Evolutionary conservation across 2,329 filamentous ascomycete genomes (phyloP).

Genomic region (Coleophoma cylindrospora): DNA sequence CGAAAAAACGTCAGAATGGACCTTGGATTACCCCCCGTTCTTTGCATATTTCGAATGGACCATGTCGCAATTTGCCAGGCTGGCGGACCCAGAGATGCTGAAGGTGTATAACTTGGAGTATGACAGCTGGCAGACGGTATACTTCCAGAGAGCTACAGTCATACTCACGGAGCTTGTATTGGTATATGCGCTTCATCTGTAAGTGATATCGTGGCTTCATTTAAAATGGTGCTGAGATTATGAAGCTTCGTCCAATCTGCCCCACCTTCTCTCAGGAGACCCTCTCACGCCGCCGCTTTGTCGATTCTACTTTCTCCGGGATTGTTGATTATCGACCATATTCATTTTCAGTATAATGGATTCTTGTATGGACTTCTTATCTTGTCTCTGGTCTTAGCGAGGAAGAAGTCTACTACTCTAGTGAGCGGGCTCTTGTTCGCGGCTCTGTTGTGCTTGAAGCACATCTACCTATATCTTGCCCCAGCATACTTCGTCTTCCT

Average conservation of each 20-base stretch:
- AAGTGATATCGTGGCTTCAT: constrained; percentile 21
- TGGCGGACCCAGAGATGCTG: constrained; percentile 78
- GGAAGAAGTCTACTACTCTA: constrained; percentile 69
- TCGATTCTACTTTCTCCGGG: constrained; percentile 90
- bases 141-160: constrained; percentile 88
- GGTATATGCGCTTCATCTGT: constrained; percentile 76
- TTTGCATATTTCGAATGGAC: constrained; percentile 97
- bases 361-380: constrained; percentile 90
- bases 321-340: constrained; percentile 94
- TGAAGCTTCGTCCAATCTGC: constrained; percentile 70
- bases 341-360: constrained; percentile 99
- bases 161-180: constrained; percentile 80
- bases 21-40: constrained; percentile 96
- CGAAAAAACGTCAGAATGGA: constrained; percentile 99
- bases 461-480: constrained; percentile 95
- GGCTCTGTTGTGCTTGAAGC: constrained; percentile 84
- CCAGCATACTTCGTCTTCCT: constrained; percentile 95
- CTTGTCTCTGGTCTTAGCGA: constrained; percentile 78
- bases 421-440: constrained; percentile 81
- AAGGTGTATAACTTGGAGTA: constrained; percentile 76
- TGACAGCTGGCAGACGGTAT: constrained; percentile 88
- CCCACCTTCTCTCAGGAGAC: constrained; percentile 58
- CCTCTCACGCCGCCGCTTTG: constrained; percentile 80
- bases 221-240: constrained; percentile 15
- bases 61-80: constrained; percentile 73